These are phyloP conservation scores for Heliocybe sulcata DNA, from an alignment of 1,284 basidiomycete species.

Conservation along the genomic window DNA sequence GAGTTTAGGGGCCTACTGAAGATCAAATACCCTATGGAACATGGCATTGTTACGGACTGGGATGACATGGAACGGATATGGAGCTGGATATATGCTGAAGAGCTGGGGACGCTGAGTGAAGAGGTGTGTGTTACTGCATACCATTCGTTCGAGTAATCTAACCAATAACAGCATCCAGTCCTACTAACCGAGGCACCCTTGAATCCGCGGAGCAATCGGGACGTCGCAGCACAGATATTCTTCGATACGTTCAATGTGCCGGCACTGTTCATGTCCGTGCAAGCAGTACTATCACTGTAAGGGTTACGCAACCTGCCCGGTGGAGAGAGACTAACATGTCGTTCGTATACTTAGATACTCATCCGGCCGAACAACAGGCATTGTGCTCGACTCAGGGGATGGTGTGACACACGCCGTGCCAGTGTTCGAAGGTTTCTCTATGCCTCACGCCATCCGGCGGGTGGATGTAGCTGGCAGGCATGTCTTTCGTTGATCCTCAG, in stretches of 20 bases:
- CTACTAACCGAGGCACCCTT: constrained; percentile 91
- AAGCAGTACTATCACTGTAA: constrained; percentile 94
- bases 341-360: constrained; percentile 75
- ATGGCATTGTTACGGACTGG: constrained; percentile 93
- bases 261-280: constrained; percentile 93
- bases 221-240: constrained; percentile 95
- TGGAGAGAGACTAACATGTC: constrained; percentile 6
- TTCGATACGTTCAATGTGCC: constrained; percentile 99
- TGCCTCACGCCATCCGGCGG: constrained; percentile 96
- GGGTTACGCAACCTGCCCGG: constrained; percentile 19
- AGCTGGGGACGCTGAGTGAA: constrained; percentile 89
- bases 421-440: constrained; percentile 98
- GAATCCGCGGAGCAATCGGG: constrained; percentile 91
- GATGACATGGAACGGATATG: constrained; percentile 99
- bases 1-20: constrained; percentile 91
- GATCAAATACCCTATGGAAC: constrained; percentile 98
- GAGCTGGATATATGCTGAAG: constrained; percentile 94
- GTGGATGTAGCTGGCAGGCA: constrained; percentile 95
- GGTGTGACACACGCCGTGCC: constrained; percentile 99
- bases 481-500: constrained; percentile 12
- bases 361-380: constrained; percentile 97
- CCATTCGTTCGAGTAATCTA: background rate
- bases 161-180: constrained; percentile 79
- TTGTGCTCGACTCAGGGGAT: constrained; percentile 97
- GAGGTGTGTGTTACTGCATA: constrained; percentile 54